Evolutionary conservation across 345 rosid species (phyloP).

Genomic region (Eucalyptus sp.): DNA sequence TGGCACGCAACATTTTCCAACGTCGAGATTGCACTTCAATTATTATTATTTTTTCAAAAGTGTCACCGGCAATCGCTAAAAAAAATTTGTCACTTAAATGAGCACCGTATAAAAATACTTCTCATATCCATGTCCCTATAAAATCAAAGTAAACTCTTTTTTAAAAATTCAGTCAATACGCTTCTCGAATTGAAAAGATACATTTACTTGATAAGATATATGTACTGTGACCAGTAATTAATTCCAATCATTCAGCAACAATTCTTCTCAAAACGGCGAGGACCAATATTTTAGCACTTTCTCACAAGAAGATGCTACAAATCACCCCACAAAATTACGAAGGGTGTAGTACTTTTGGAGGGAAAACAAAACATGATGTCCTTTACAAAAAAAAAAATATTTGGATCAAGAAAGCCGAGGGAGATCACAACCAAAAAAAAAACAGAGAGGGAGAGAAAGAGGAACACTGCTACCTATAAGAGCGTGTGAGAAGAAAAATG

Average conservation of each 20-base stretch:
- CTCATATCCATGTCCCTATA: background rate
- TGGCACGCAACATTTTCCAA: too few species aligned
- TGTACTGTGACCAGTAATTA: background rate
- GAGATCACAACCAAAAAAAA: background rate
- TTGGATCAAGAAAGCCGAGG: background rate
- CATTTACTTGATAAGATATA: background rate
- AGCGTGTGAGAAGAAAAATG: background rate
- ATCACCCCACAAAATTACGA: background rate
- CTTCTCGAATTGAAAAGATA: background rate
- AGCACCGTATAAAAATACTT: background rate
- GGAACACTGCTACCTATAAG: background rate
- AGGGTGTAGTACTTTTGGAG: background rate
- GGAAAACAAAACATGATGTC: background rate
- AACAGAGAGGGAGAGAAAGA: fast-evolving
- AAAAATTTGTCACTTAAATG: background rate
- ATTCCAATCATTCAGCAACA: background rate
- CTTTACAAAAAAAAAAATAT: background rate
- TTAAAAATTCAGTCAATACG: background rate
- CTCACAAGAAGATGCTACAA: background rate
- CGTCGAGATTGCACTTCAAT: too few species aligned
- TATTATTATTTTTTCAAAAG: background rate
- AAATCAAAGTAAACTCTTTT: background rate
- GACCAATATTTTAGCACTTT: background rate
- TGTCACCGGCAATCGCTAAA: background rate
- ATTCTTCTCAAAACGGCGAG: background rate